These are phyloP conservation scores for Xylaria sp. DNA, from an alignment of 495 filamentous ascomycete genomes.

Conservation along the genomic window DNA sequence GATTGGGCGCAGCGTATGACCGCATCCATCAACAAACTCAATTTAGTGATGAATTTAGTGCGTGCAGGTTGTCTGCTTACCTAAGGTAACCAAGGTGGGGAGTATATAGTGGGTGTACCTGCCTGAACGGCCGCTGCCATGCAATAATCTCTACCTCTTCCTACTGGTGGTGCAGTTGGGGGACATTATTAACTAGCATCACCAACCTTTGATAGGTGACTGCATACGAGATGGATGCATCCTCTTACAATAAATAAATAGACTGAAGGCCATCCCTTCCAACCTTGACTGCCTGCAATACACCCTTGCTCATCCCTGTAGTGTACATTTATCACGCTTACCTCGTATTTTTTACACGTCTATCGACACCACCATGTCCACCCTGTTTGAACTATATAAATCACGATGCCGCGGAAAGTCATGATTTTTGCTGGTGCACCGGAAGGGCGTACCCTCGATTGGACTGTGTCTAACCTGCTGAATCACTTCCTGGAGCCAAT, in stretches of 20 bases:
- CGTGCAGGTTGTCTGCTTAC: too few relatives aligned
- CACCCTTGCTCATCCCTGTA: neutral
- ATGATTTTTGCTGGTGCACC: constrained; percentile 72
- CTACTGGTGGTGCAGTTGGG: neutral
- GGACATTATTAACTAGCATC: neutral
- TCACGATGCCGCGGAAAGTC: constrained; percentile 54
- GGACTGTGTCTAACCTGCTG: constrained; percentile 61
- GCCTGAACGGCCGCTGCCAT: neutral
- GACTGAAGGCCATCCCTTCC: neutral
- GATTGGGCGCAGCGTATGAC: neutral
- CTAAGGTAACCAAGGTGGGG: too few relatives aligned
- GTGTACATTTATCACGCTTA: neutral
- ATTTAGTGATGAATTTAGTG: neutral
- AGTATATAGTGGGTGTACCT: neutral
- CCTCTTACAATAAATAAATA: neutral
- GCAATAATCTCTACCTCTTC: too few relatives aligned
- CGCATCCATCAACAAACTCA: constrained; percentile 22
- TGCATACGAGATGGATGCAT: neutral
- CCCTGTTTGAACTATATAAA: neutral
- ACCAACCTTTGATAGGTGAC: neutral
- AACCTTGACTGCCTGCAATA: neutral
- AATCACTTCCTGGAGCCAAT: constrained; percentile 52
- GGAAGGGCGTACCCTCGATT: constrained; percentile 57
- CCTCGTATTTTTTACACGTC: neutral
- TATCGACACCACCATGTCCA: constrained; percentile 14